Evolutionary conservation across 192 early-diverging fungal genomes (phyloP).

Genomic region (Haplosporangium gracile): DNA sequence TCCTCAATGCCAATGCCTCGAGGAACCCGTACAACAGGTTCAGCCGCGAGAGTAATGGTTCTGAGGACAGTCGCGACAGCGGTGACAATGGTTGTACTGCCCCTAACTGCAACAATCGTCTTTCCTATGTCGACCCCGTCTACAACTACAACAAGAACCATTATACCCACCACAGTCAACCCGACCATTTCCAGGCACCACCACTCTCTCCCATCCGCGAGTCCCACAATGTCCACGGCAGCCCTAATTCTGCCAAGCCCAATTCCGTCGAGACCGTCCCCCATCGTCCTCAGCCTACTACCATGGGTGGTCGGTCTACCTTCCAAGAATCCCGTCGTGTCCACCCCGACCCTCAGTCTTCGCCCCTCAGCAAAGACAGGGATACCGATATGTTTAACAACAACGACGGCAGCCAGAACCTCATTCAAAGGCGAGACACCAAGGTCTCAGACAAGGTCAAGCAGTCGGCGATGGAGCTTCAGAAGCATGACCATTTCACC

Average conservation of each 20-base stretch:
- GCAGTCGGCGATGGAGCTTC: constrained; percentile 26
- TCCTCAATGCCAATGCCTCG: background rate
- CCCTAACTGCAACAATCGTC: background rate
- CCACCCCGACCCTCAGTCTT: background rate
- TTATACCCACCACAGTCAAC: background rate
- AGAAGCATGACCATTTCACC: constrained; percentile 38
- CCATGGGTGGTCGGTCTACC: background rate
- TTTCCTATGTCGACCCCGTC: background rate
- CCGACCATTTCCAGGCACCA: background rate
- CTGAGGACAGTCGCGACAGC: background rate
- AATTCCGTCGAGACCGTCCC: no score
- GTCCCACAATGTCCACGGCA: background rate
- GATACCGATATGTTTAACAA: background rate
- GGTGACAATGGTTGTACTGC: background rate
- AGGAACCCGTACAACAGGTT: background rate
- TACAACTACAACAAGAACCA: constrained; percentile 7
- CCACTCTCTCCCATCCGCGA: background rate
- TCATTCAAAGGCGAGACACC: background rate
- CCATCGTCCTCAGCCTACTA: background rate
- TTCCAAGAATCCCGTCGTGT: background rate
- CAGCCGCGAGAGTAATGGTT: background rate
- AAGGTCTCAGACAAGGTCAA: constrained; percentile 23
- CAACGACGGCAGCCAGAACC: background rate
- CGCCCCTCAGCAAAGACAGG: background rate
- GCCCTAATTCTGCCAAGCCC: background rate